These are phyloP conservation scores for Polyporus tsugae DNA, from an alignment of 1,284 basidiomycete genomes.

Conservation along the genomic window DNA sequence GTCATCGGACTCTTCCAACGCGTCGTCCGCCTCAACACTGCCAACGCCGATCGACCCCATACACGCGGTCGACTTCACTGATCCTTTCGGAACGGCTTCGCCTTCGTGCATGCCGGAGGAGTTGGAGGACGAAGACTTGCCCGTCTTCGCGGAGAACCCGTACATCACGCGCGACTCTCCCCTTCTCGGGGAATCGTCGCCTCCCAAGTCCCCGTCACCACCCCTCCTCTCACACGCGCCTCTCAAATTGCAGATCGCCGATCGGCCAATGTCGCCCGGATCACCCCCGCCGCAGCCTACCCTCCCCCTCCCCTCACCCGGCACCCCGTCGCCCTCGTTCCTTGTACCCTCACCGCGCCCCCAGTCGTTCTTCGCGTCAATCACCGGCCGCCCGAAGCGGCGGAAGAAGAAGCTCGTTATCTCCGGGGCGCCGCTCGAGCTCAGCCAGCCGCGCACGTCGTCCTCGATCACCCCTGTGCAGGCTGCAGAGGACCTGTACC, in stretches of 20 bases:
- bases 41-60: constrained; percentile 36
- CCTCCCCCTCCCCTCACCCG: constrained; percentile 40
- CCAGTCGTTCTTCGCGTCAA: constrained; percentile 38
- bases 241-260: constrained; percentile 25
- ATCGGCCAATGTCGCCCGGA: constrained; percentile 28
- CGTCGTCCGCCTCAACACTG: constrained; percentile 36
- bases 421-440: constrained; percentile 31
- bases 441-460: constrained; percentile 22
- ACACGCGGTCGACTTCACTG: constrained; percentile 18
- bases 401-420: constrained; percentile 43
- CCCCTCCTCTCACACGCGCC: constrained; percentile 17
- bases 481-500: constrained; percentile 21
- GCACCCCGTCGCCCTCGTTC: constrained; percentile 40
- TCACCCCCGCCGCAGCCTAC: constrained; percentile 38
- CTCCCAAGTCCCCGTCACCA: constrained; percentile 15
- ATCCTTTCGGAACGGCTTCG: constrained; percentile 29
- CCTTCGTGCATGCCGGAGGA: constrained; percentile 29
- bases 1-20: constrained; percentile 33
- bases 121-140: constrained; percentile 17
- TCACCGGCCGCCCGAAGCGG: constrained; percentile 33
- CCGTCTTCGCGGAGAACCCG: constrained; percentile 34
- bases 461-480: constrained; percentile 11
- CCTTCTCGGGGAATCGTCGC: constrained; percentile 15
- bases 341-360: constrained; percentile 36
- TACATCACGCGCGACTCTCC: constrained; percentile 35